Base-by-base conservation (phyloP, 2,329 filamentous ascomycete species). In the Colletotrichum ledebouriae region DNA sequence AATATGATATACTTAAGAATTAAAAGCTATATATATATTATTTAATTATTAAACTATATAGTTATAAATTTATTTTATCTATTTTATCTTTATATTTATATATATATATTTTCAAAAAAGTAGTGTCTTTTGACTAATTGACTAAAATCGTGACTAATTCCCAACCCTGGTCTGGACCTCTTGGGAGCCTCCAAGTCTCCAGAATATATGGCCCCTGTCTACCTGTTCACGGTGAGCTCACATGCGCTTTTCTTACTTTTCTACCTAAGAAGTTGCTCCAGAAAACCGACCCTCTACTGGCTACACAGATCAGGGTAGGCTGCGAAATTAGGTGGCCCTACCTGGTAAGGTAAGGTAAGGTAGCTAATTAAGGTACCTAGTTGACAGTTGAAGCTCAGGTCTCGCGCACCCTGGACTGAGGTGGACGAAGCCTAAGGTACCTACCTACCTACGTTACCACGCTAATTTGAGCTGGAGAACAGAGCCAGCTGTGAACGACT, bases 111-210 rank as follows among this genome's bases (percentile, higher is more conserved):
- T n/a, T n/a, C n/a, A n/a, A n/a, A n/a, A n/a, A n/a, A n/a, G n/a
- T n/a, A n/a, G n/a, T n/a, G n/a, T n/a, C n/a, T n/a, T n/a, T n/a
- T n/a, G n/a, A n/a, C n/a, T n/a, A n/a, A n/a, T n/a, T n/a, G n/a
- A n/a, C n/a, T n/a, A n/a, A n/a, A n/a, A n/a, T n/a, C n/a, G n/a
- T n/a, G n/a, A n/a, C n/a, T n/a, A n/a, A n/a, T n/a, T n/a, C n/a
- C n/a, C n/a, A n/a, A n/a, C n/a, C n/a, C n/a, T n/a, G n/a, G n/a
- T 68, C 65, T 65, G 49, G 65, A 33, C 56, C 61, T 60, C 29
- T 41, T 13, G 10, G 34, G 34, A 12, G 11, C n/a, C 29, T n/a
- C 29, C 44, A n/a, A 55, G 62, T 59, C 49, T 65, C 65, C 61
- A 65, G 62, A 44, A 55, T 33, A 22, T 17, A 17, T 17, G 37